These are phyloP conservation scores for Quercus wislizeni DNA, from an alignment of 306 rosid species.

Conservation along the genomic window DNA sequence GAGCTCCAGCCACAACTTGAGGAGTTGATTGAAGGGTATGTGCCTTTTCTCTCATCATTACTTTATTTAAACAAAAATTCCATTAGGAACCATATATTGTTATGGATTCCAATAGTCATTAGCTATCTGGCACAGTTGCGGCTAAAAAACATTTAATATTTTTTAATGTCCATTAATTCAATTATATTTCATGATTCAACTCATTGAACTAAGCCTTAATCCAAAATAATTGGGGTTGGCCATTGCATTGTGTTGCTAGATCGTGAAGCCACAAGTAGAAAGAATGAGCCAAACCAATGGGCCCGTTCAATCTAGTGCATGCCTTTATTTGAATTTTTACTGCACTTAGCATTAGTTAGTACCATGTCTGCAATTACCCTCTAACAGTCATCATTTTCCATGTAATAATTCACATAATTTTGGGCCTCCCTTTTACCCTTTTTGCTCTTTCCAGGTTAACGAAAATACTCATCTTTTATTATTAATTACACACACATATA, in stretches of 20 bases:
- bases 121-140: background rate
- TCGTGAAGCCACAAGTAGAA: too few relatives aligned
- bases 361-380: background rate
- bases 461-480: background rate
- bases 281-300: too few relatives aligned
- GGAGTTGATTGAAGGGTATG: constrained; percentile 89
- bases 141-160: background rate
- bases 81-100: background rate
- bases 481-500: too few relatives aligned
- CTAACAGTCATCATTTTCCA: background rate
- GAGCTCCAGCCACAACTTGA: constrained; percentile 98
- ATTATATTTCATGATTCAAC: background rate
- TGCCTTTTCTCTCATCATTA: constrained; percentile 10
- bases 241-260: too few relatives aligned
- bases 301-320: too few relatives aligned
- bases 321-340: background rate
- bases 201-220: background rate
- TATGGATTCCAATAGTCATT: background rate
- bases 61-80: background rate
- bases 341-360: background rate
- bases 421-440: background rate
- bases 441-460: background rate
- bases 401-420: background rate
- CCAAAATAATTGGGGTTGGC: background rate
- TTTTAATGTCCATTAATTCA: background rate